Conservation (phyloP, 495 filamentous ascomycete genomes). For the Bryoglossum gracile region DNA sequence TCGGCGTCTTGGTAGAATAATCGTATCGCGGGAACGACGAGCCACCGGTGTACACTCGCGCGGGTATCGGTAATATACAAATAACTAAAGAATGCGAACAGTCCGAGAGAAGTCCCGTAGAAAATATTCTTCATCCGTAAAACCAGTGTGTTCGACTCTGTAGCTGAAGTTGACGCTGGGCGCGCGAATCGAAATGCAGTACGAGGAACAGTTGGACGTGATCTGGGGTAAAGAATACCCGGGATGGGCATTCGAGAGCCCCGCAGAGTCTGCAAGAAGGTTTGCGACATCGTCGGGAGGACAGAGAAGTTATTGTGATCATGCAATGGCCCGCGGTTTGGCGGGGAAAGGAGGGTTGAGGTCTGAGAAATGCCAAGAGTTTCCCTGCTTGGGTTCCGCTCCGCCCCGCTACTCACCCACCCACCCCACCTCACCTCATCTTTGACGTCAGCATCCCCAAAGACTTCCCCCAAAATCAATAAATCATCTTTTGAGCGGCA, state of each 20-base stretch:
- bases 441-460: too few species aligned
- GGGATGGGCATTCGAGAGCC: slow-evolving; percentile 3
- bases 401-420: too few species aligned
- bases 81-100: slow-evolving; percentile 49
- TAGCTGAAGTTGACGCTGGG: slow-evolving; percentile 27
- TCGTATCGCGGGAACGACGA: slow-evolving; percentile 68
- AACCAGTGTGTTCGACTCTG: slow-evolving; percentile 28
- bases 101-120: slow-evolving; percentile 46
- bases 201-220: slow-evolving; percentile 14
- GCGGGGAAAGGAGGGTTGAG: too few species aligned
- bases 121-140: slow-evolving; percentile 42
- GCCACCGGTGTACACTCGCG: slow-evolving; percentile 73
- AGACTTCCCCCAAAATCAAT: too few species aligned
- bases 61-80: slow-evolving; percentile 87
- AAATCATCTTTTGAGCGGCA: too few species aligned
- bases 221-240: slow-evolving; percentile 3
- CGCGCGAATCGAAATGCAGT: slow-evolving; percentile 16
- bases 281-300: slow-evolving; percentile 8
- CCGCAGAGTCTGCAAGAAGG: slow-evolving; percentile 13
- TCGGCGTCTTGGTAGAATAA: slow-evolving; percentile 74
- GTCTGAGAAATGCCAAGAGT: too few species aligned
- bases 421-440: too few species aligned
- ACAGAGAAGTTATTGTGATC: background rate
- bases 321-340: background rate
- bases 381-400: too few species aligned